Evolutionary conservation across 2,329 filamentous ascomycete species (phyloP).

Genomic region (Pseudocercospora fuligena): DNA sequence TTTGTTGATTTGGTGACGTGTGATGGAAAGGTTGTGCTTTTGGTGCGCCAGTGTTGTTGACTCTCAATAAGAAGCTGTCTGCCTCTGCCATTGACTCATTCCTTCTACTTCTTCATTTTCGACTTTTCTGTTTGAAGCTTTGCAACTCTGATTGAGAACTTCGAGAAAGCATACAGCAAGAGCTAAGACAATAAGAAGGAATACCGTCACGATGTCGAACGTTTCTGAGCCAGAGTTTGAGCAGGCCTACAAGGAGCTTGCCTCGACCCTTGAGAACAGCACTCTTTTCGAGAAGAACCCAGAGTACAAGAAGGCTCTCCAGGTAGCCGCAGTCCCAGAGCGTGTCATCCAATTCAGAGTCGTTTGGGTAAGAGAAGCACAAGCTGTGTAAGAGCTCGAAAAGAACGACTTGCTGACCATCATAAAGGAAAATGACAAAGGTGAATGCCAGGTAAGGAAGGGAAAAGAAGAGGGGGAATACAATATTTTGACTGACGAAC

Average conservation of each 20-base stretch:
- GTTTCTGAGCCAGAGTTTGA: slow-evolving; percentile 94
- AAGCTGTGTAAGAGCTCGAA: too few species aligned
- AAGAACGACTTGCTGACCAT: too few species aligned
- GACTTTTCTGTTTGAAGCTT: not conserved
- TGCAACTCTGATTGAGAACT: not conserved
- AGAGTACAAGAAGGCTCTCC: slow-evolving; percentile 89
- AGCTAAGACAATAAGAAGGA: not conserved
- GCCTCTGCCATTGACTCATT: slow-evolving; percentile 6
- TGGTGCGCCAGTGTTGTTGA: slow-evolving; percentile 2
- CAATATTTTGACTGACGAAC: not conserved
- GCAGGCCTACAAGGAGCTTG: slow-evolving; percentile 96
- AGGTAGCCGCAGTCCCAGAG: slow-evolving; percentile 88
- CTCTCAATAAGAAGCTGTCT: slow-evolving; percentile 4
- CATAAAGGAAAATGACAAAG: slow-evolving; percentile 74
- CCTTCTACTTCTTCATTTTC: not conserved
- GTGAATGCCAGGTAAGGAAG: slow-evolving; percentile 65
- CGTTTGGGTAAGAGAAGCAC: slow-evolving; percentile 66
- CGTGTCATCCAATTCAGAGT: slow-evolving; percentile 97
- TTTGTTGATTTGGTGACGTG: slow-evolving; percentile 1
- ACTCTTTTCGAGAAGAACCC: slow-evolving; percentile 92
- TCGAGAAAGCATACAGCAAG: not conserved
- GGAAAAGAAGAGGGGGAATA: too few species aligned
- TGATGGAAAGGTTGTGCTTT: not conserved
- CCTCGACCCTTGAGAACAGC: slow-evolving; percentile 90
- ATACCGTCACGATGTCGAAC: slow-evolving; percentile 60